Evolutionary conservation across 2,329 filamentous ascomycete species (phyloP).

Genomic region (Alternaria viburni): DNA sequence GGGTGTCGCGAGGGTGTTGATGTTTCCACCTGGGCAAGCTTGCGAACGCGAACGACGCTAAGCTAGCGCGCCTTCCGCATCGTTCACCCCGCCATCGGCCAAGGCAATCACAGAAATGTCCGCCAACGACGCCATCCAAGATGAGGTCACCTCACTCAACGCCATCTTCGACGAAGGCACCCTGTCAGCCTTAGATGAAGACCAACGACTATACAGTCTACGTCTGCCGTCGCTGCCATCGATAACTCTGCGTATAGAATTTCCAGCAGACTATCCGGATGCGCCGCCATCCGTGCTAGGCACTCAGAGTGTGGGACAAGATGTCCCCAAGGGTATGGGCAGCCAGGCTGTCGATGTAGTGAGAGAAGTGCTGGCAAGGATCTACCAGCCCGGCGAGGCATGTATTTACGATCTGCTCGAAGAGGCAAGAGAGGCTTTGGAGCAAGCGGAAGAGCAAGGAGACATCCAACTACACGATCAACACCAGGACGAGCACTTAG

Average conservation of each 20-base stretch:
- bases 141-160: constrained; percentile 83
- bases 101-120: constrained; percentile 29
- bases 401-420: constrained; percentile 94
- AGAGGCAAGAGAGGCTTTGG: constrained; percentile 57
- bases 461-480: constrained; percentile 34
- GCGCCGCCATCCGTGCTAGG: constrained; percentile 75
- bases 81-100: constrained; percentile 16
- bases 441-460: constrained; percentile 54
- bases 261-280: constrained; percentile 76
- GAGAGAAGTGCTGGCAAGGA: constrained; percentile 67
- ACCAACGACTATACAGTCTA: constrained; percentile 55
- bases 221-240: constrained; percentile 69
- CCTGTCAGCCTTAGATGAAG: constrained; percentile 49
- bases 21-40: constrained; percentile 12
- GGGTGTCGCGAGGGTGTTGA: not conserved
- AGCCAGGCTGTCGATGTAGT: constrained; percentile 73
- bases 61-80: constrained; percentile 16
- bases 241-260: constrained; percentile 65
- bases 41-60: constrained; percentile 14
- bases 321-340: constrained; percentile 73
- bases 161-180: constrained; percentile 80
- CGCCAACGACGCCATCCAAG: constrained; percentile 58
- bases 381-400: constrained; percentile 76
- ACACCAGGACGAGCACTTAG: constrained; percentile 8
- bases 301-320: constrained; percentile 76